Conservation (phyloP, 805 yeast genomes). For the Ogataea salicorniae region DNA sequence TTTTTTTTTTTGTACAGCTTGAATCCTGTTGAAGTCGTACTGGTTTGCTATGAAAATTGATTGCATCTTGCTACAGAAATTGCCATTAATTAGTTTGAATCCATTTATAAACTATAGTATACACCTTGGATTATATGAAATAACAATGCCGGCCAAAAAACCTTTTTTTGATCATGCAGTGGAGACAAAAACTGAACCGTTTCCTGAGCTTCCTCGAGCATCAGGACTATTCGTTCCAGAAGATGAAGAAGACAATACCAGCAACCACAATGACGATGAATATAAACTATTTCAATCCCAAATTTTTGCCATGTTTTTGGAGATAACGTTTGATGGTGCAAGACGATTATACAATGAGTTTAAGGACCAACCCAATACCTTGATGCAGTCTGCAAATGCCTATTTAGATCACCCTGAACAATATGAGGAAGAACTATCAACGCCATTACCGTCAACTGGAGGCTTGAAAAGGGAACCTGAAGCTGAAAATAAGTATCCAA, state of each 20-base stretch:
- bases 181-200: background rate
- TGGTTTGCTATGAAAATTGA: too few species aligned
- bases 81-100: too few species aligned
- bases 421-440: background rate
- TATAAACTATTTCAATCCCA: slow-evolving; percentile 27
- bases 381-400: slow-evolving; percentile 36
- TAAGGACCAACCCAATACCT: slow-evolving; percentile 21
- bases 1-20: too few species aligned
- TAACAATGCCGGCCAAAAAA: slow-evolving; percentile 6
- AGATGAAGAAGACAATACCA: background rate
- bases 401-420: slow-evolving; percentile 30
- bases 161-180: slow-evolving; percentile 12
- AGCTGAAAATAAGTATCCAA: background rate
- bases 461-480: background rate
- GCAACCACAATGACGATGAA: slow-evolving; percentile 9
- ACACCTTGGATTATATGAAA: too few species aligned
- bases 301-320: slow-evolving; percentile 33
- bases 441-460: background rate
- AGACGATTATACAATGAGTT: slow-evolving; percentile 25
- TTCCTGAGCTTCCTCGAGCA: background rate
- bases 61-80: too few species aligned
- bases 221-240: background rate
- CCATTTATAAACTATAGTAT: too few species aligned
- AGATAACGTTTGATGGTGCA: slow-evolving; percentile 21
- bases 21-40: too few species aligned